Evolutionary conservation across 352 stramenopile genomes (phyloP), one percentile per base, ranked within the genome.

Genomic region (Phytopythium aichiense): DNA sequence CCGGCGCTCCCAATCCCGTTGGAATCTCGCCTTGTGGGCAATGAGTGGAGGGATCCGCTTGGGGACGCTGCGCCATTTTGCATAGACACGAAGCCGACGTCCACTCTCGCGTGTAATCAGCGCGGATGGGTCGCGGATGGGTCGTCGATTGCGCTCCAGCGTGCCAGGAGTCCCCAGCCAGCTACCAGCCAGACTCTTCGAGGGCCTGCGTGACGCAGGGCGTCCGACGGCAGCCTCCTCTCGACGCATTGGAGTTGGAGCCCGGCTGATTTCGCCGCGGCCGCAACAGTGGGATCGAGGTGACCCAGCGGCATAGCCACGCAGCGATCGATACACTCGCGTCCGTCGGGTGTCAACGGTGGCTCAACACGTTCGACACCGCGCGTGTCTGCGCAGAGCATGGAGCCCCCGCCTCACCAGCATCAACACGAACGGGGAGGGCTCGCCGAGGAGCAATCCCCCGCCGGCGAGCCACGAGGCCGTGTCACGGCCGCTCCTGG

Each of bases 241-340:
- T 31, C 28, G 28, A 31, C 28, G 28, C 16, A 16, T 45, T 2
- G n/a, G 40, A n/a, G n/a, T n/a, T n/a, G n/a, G n/a, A n/a, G n/a
- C n/a, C n/a, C n/a, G n/a, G n/a, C n/a, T n/a, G n/a, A 45, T 28
- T 25, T 49, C 20, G 12, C 42, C 12, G 8, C 4, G 28, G 31
- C 13, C 22, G 45, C 33, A 11, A 58, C 18, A 13, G 52, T 58
- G 52, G 52, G 52, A 58, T 2, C 18, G 0, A 7, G n/a, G 30
- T 33, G 52, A 58, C 52, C 52, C 33, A 58, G 33, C 52, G 7
- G 52, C 52, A 58, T 31, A 58, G 33, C 4, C 18, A 31, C 52
- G 52, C 52, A 9, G 52, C 0, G 30, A 45, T 5, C 40, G 40
- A 31, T 31, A 31, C 3, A 31, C 28, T 31, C 28, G 0, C 28